Percentiles rank a stretch among this genome's conserved stretches.
phyloP scores from a whole-genome alignment of 2,329 filamentous ascomycete genomes.

The Tolypocladium guangdongense region DNA sequence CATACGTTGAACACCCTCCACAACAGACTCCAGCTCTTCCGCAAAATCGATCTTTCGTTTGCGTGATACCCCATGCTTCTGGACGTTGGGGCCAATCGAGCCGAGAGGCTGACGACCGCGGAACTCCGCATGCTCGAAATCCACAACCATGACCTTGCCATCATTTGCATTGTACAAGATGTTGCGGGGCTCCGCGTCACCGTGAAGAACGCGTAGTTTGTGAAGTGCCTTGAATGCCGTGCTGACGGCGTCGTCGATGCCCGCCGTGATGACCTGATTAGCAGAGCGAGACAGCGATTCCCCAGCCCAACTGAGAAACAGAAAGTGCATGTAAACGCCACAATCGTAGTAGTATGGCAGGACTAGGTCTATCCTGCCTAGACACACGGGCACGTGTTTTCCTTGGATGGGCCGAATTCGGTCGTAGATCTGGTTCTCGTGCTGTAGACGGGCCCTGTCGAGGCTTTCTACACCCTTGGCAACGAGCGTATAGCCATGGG shows the following conservation, averaged over 20 bases:
- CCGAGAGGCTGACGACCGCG: conserved; percentile 10
- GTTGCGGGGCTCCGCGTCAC: conserved; percentile 19
- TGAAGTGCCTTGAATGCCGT: conserved; percentile 7
- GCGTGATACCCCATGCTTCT: conserved; percentile 5
- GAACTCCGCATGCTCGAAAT: conserved; percentile 19
- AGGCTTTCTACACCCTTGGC: conserved; percentile 24
- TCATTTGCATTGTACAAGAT: conserved; percentile 16
- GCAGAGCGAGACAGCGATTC: not conserved
- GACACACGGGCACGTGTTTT: conserved; percentile 21
- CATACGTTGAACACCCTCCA: not conserved
- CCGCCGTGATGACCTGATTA: not conserved
- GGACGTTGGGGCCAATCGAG: conserved; percentile 7
- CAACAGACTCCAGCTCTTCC: conserved; percentile 1
- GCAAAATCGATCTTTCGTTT: conserved; percentile 9
- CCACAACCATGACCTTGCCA: conserved; percentile 17
- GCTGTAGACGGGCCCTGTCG: conserved; percentile 10
- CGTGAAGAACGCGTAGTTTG: conserved; percentile 12
- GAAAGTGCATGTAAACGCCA: no score
- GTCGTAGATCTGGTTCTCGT: conserved; percentile 21
- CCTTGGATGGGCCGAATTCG: conserved; percentile 20
- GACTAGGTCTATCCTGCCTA: conserved; percentile 14
- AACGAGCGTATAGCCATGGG: conserved; percentile 25
- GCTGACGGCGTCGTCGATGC: conserved; percentile 1
- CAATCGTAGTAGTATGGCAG: no score
- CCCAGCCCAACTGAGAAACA: no score